phyloP scores from a whole-genome alignment of 306 rosid genomes.

The Ammopiptanthus mongolicus region DNA sequence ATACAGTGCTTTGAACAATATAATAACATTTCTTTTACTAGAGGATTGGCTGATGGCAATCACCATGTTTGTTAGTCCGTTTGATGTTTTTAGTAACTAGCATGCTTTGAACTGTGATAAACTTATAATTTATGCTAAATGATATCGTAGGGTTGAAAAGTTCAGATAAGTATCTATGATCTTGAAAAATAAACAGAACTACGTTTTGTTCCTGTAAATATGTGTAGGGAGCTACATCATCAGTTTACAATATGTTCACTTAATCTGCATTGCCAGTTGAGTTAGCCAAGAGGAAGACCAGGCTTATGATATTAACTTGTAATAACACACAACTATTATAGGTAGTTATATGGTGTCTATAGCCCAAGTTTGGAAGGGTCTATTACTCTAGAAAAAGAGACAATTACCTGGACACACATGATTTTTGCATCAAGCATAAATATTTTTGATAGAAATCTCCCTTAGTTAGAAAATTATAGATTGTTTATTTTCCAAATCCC shows the following conservation, averaged over 20 bases:
- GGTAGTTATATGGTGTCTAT: background rate
- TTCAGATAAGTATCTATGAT: background rate
- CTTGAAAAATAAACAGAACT: background rate
- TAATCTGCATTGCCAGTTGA: background rate
- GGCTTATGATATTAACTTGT: background rate
- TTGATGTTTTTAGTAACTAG: background rate
- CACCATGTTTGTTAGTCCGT: background rate
- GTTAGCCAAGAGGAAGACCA: background rate
- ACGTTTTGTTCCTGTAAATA: no score
- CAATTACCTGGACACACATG: background rate
- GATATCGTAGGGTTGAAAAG: background rate
- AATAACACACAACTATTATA: background rate
- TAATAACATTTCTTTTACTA: background rate
- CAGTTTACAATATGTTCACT: background rate
- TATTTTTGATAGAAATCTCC: background rate
- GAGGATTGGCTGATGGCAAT: background rate
- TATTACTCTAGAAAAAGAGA: background rate
- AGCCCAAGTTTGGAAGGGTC: background rate
- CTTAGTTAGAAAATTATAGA: no score
- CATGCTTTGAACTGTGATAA: background rate
- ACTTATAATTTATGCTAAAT: background rate
- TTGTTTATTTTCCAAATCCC: background rate
- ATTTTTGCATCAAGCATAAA: background rate
- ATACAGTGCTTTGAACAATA: background rate
- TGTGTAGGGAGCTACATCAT: background rate